Base-by-base conservation (phyloP, 768 basidiomycete genomes). In the Suillus americanus region DNA sequence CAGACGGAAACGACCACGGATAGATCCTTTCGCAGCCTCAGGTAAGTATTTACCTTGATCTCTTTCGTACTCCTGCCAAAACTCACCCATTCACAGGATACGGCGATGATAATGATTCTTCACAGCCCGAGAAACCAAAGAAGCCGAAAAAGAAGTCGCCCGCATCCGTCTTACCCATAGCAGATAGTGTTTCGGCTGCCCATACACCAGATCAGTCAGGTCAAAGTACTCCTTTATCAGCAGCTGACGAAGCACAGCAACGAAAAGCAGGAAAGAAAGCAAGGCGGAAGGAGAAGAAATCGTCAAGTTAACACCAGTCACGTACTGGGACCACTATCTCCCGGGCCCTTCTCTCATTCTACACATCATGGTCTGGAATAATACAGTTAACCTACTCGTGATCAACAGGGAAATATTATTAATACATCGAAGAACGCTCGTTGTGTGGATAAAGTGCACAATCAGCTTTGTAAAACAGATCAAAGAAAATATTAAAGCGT, bases 11-110 rank as follows among this genome's bases (percentile, higher is more conserved):
- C 80, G 88, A 68, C 80, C 82, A 35, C 76, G 74, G 0, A 70
- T 89, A 35, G 90, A 91, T 74, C 87, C 88, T 6, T 92, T 91
- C 68, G 83, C 86, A 64, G 50, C 50, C 28, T 50, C 50, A 18
- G 89, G 91, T 87, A 69, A 50, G 65, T 40, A 16, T 65, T 30
- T 37, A 28, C 18, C 9, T 18, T 41, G 5, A 14, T 20, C 7
- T 12, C 9, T 45, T n/a, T 63, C 59, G 9, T 4, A 40, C 57
- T 14, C 7, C 5, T 12, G 9, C 28, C 18, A 33, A 10, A 50
- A 54, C 45, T 63, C 48, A 69, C 18, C 4, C 12, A 37, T n/a
- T 62, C 10, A 9, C 66, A 82, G 81, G 76, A 18, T 74, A 78
- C 51, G 74, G 75, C 23, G 74, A 77, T 41, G 61, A 40, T 28